Evolutionary conservation across 192 early-diverging fungal genomes (phyloP).

Genomic region (Obelidium mucronatum): DNA sequence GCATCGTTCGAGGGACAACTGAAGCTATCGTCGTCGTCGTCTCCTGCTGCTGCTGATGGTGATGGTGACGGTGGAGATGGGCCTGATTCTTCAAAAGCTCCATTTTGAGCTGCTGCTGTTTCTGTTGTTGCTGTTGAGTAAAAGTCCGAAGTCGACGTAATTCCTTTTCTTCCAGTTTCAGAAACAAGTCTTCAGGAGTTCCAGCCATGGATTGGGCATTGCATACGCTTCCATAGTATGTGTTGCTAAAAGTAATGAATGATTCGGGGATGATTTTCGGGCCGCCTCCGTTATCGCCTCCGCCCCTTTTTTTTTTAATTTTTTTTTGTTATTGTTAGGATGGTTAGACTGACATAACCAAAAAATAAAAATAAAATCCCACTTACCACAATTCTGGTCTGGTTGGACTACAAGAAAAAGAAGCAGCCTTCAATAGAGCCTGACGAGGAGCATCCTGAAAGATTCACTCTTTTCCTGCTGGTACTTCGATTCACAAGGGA

Average conservation of each 20-base stretch:
- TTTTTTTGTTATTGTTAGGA: too few species aligned
- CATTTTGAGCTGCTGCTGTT: too few species aligned
- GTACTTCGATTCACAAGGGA: too few species aligned
- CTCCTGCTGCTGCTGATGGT: too few species aligned
- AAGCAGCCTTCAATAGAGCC: neutral
- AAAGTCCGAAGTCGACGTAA: neutral
- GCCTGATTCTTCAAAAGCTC: neutral
- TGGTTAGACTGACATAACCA: neutral
- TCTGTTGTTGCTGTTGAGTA: neutral
- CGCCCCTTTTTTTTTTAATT: too few species aligned
- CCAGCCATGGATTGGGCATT: neutral
- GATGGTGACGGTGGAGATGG: too few species aligned
- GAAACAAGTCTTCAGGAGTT: neutral
- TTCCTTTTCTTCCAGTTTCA: neutral
- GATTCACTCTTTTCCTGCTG: neutral
- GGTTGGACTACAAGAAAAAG: neutral
- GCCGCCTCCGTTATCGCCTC: neutral
- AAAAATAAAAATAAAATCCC: neutral
- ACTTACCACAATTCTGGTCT: neutral
- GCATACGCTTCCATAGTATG: neutral
- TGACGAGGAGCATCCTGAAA: neutral
- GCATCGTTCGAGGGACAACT: neutral
- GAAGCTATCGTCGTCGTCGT: too few species aligned
- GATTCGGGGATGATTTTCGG: neutral
- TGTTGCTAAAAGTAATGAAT: constrained; percentile 5